Evolutionary conservation across 164 flowering plant species (phyloP).

Genomic region (Saururus chinensis): DNA sequence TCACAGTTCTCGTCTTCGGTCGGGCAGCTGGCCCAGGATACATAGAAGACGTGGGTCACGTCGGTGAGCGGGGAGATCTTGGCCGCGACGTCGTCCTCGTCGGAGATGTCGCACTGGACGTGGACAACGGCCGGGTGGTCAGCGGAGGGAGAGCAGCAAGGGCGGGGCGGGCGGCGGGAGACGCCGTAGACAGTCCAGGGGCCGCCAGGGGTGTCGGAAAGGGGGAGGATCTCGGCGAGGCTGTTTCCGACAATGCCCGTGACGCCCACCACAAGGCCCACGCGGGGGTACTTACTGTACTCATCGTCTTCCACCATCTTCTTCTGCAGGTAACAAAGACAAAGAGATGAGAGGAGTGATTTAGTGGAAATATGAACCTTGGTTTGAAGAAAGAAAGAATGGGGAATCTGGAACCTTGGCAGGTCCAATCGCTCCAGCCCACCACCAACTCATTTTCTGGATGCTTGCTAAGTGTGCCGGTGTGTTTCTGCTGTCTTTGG

Average conservation of each 20-base stretch:
- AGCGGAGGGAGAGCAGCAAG: slow-evolving; percentile 46
- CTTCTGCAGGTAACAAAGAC: slow-evolving; percentile 36
- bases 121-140: slow-evolving; percentile 50
- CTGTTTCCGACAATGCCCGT: slow-evolving; percentile 83
- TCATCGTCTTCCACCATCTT: slow-evolving; percentile 38
- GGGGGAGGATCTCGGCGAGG: slow-evolving; percentile 74
- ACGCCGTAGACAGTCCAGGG: slow-evolving; percentile 93
- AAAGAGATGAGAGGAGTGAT: not conserved
- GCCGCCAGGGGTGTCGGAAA: slow-evolving; percentile 80
- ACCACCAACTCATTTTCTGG: too few relatives aligned
- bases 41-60: slow-evolving; percentile 73
- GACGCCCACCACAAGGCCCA: slow-evolving; percentile 58
- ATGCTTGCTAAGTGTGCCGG: too few relatives aligned
- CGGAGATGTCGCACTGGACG: slow-evolving; percentile 65
- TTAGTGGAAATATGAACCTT: not conserved
- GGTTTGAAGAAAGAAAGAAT: not conserved
- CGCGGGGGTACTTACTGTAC: slow-evolving; percentile 27
- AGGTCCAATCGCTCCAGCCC: too few relatives aligned
- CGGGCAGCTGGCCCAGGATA: slow-evolving; percentile 33
- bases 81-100: slow-evolving; percentile 26
- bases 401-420: not conserved
- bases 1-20: slow-evolving; percentile 41
- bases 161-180: slow-evolving; percentile 58
- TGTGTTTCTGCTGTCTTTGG: too few relatives aligned
- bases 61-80: slow-evolving; percentile 58